These are phyloP conservation scores for Neoboletus subvelutipes DNA, from an alignment of 768 basidiomycete genomes.

Conservation along the genomic window DNA sequence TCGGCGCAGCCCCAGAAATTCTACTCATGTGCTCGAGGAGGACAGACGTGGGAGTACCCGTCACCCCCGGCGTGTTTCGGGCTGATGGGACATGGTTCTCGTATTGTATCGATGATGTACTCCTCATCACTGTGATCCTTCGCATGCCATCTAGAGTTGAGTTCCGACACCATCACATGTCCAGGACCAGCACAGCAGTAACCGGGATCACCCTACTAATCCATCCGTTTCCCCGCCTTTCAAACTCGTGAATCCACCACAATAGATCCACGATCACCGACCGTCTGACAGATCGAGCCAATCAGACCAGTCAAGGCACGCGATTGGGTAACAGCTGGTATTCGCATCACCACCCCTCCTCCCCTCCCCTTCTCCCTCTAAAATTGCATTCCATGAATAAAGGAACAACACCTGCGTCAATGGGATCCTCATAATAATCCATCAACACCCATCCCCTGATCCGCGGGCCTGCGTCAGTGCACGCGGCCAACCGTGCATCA, in stretches of 20 bases:
- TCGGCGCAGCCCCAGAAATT: not conserved
- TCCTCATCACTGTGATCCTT: no score
- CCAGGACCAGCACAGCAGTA: not conserved
- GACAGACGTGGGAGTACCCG: not conserved
- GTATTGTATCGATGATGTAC: no score
- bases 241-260: not conserved
- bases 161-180: no score
- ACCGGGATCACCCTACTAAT: not conserved
- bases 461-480: constrained; percentile 31
- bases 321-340: not conserved
- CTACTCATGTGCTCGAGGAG: not conserved
- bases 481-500: not conserved
- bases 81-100: not conserved
- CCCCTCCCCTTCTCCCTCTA: constrained; percentile 44
- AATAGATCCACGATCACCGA: not conserved
- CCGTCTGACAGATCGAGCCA: not conserved
- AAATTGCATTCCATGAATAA: constrained; percentile 81
- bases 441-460: constrained; percentile 75
- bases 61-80: not conserved
- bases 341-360: constrained; percentile 40
- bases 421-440: constrained; percentile 69
- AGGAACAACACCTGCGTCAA: constrained; percentile 51
- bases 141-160: no score
- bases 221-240: not conserved
- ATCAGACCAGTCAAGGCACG: not conserved